These are phyloP conservation scores for Xylaria curta DNA, from an alignment of 495 filamentous ascomycete genomes.

Conservation along the genomic window DNA sequence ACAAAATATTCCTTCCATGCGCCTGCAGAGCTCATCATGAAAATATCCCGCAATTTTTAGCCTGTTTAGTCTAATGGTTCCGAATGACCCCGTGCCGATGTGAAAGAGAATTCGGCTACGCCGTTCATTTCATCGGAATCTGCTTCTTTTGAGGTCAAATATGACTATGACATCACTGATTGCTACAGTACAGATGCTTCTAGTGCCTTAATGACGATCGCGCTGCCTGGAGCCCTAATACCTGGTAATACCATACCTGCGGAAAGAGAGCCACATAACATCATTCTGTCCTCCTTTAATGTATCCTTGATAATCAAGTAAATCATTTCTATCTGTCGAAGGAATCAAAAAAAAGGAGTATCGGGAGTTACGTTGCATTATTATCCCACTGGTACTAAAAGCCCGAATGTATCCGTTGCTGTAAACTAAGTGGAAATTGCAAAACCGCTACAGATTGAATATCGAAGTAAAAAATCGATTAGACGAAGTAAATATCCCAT, in stretches of 20 bases:
- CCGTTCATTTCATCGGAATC: not conserved
- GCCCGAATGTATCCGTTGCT: not conserved
- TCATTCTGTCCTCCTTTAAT: not conserved
- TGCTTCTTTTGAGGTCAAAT: not conserved
- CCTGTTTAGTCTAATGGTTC: not conserved
- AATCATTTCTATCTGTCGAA: not conserved
- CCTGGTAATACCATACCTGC: not conserved
- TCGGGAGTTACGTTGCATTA: not conserved
- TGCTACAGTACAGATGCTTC: not conserved
- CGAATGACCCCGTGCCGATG: not conserved
- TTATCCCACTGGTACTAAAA: not conserved
- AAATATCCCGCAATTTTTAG: not conserved
- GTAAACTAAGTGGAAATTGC: not conserved
- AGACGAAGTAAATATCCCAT: not conserved
- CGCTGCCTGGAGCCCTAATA: not conserved
- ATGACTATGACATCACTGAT: conserved; percentile 1
- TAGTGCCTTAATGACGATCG: not conserved
- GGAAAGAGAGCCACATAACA: not conserved
- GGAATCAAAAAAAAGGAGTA: not conserved
- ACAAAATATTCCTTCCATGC: not conserved
- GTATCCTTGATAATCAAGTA: not conserved
- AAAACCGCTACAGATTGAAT: not conserved
- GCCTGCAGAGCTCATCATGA: not conserved
- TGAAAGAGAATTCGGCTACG: not conserved
- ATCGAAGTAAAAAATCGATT: not conserved